These are phyloP conservation scores for Paspalum notatum DNA, from an alignment of 176 grass and related monocot species.

Conservation along the genomic window DNA sequence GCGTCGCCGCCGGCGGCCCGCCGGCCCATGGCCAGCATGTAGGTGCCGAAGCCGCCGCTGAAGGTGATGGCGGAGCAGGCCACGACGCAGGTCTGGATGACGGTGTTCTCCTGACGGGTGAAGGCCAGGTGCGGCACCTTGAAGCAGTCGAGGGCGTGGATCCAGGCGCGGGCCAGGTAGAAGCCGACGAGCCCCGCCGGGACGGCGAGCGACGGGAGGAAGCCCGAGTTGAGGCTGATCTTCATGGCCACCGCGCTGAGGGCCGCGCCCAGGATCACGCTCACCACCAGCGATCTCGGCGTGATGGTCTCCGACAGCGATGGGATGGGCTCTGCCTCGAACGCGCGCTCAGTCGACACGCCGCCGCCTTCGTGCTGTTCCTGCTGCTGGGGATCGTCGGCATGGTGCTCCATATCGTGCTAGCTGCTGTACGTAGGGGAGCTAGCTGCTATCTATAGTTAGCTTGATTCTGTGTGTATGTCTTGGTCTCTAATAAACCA, in stretches of 20 bases:
- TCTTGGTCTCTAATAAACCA: slow-evolving; percentile 28
- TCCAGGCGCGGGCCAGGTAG: background rate
- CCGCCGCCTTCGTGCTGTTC: background rate
- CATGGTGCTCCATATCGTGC: slow-evolving; percentile 38
- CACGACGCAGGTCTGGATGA: slow-evolving; percentile 41
- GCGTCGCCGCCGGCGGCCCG: background rate
- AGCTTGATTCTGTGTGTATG: slow-evolving; percentile 22
- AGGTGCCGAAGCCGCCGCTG: slow-evolving; percentile 44
- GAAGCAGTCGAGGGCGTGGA: slow-evolving; percentile 14
- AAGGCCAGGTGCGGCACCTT: slow-evolving; percentile 17
- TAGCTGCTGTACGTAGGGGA: no score
- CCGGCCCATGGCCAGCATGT: slow-evolving; percentile 32
- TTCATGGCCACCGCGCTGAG: slow-evolving; percentile 46
- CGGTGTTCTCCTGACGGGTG: slow-evolving; percentile 41
- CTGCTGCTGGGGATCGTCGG: no score
- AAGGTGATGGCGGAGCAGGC: slow-evolving; percentile 33
- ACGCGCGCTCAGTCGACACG: slow-evolving; percentile 37
- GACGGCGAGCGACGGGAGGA: slow-evolving; percentile 38
- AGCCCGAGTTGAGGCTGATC: slow-evolving; percentile 41
- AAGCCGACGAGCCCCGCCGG: slow-evolving; percentile 34
- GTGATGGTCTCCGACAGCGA: slow-evolving; percentile 28
- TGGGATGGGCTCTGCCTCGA: slow-evolving; percentile 41
- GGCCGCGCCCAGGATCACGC: slow-evolving; percentile 14
- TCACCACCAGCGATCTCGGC: slow-evolving; percentile 15
- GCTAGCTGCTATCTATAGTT: background rate